Base-by-base conservation (phyloP, 139 green algal species). In the Micractinium sp. region DNA sequence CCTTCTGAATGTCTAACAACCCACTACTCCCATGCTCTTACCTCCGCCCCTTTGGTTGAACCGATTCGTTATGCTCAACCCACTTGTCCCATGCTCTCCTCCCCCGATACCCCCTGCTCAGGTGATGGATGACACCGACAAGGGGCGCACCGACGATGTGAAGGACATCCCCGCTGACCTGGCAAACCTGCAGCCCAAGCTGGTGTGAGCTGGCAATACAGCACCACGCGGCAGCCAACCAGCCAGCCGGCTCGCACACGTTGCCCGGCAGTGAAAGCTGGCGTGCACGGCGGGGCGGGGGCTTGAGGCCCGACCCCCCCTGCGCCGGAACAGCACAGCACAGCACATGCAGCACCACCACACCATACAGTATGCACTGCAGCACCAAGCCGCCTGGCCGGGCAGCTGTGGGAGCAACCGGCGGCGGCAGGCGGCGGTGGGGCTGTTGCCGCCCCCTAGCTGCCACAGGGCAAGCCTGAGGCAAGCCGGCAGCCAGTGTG, bases 41-140 rank as follows among this genome's bases (percentile, higher is more conserved):
- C 63, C 63, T 4, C 22, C 63, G 2, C 14, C 63, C 20, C 63
- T 29, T 71, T 71, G 9, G 27, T 22, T 33, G 35, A 16, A 15
- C 71, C 33, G 23, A 41, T n/a, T n/a, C n/a, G n/a, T n/a, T n/a
- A n/a, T n/a, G n/a, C 14, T 12, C 63, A 73, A 7, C 22, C 67
- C 23, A 18, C 25, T 35, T 0, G 19, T 2, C 25, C 1, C 67
- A 35, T 53, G 25, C 75, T 35, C 56, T 60, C 12, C 41, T 71
- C 0, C 85, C n/a, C 47, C 73, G n/a, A 39, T n/a, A 0, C 16
- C 41, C 22, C 27, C 35, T 19, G 13, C 15, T 7, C 78, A 88
- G 82, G 85, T 90, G n/a, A n/a, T 90, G 53, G 75, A 38, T 16
- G 83, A 90, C 56, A 85, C 91, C 47, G 56, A 91, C 67, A 89